phyloP scores from a whole-genome alignment of 2,329 filamentous ascomycete species.

The Rhinocladiella similis region DNA sequence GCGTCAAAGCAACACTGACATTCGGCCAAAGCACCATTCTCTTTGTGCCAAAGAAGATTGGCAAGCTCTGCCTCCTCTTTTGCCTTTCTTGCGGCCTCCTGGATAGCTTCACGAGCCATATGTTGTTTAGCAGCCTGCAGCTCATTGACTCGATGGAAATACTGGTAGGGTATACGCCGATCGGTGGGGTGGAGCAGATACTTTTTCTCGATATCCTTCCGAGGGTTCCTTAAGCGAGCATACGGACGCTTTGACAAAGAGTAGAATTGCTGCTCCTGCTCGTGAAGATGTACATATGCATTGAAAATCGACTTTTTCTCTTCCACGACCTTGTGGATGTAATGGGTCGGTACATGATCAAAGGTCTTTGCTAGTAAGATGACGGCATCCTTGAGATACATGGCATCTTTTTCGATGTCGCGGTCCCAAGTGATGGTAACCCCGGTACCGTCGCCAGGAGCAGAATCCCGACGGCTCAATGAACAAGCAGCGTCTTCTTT shows the following conservation, averaged over 20 bases:
- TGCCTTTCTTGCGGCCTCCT: slow-evolving; percentile 23
- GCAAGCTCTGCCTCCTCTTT: slow-evolving; percentile 33
- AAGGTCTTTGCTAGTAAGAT: slow-evolving; percentile 31
- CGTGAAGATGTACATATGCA: slow-evolving; percentile 32
- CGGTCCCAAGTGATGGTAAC: slow-evolving; percentile 35
- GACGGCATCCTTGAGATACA: slow-evolving; percentile 27
- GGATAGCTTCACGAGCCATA: slow-evolving; percentile 21
- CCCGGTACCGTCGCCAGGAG: slow-evolving; percentile 35
- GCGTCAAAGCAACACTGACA: slow-evolving; percentile 75
- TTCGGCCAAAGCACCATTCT: slow-evolving; percentile 59
- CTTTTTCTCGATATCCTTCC: slow-evolving; percentile 23
- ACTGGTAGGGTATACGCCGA: slow-evolving; percentile 17
- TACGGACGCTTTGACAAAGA: slow-evolving; percentile 22
- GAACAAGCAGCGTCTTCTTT: slow-evolving; percentile 34
- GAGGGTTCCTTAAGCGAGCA: slow-evolving; percentile 24
- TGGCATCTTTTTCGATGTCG: slow-evolving; percentile 14
- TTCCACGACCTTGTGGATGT: slow-evolving; percentile 23
- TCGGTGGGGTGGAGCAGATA: slow-evolving; percentile 15
- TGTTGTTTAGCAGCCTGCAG: slow-evolving; percentile 33
- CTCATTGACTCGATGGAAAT: slow-evolving; percentile 29
- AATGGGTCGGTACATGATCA: slow-evolving; percentile 24
- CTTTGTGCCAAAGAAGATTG: slow-evolving; percentile 41
- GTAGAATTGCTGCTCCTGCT: slow-evolving; percentile 27
- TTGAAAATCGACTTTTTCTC: slow-evolving; percentile 31
- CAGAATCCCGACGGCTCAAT: slow-evolving; percentile 35